These are phyloP conservation scores for Euptelea pleiosperma DNA, from an alignment of 164 flowering plant genomes.

Conservation along the genomic window DNA sequence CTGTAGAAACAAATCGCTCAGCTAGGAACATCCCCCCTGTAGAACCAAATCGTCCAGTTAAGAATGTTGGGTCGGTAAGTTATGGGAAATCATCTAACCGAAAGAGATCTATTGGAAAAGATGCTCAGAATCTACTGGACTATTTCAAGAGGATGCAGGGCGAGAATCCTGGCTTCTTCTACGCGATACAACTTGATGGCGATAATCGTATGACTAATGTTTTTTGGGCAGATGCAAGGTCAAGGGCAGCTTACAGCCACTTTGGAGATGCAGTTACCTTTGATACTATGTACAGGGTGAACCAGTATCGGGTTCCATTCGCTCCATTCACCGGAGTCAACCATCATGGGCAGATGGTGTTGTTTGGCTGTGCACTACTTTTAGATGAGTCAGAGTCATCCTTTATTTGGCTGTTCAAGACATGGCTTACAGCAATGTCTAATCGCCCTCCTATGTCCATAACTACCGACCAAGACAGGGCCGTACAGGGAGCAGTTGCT, in stretches of 20 bases:
- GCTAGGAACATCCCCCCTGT: slow-evolving; percentile 26
- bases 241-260: slow-evolving; percentile 57
- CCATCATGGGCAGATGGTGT: slow-evolving; percentile 67
- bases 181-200: slow-evolving; percentile 73
- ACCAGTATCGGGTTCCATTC: slow-evolving; percentile 60
- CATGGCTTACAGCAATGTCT: slow-evolving; percentile 74
- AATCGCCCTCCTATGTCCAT: slow-evolving; percentile 54
- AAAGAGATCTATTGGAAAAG: slow-evolving; percentile 42
- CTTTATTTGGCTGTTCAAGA: slow-evolving; percentile 63
- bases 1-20: slow-evolving; percentile 28
- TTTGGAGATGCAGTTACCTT: slow-evolving; percentile 75
- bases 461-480: slow-evolving; percentile 68
- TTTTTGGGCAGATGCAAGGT: slow-evolving; percentile 79
- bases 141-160: slow-evolving; percentile 73
- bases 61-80: slow-evolving; percentile 18
- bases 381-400: slow-evolving; percentile 67
- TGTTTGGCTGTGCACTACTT: slow-evolving; percentile 75
- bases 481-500: slow-evolving; percentile 51
- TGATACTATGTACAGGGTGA: slow-evolving; percentile 63
- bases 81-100: slow-evolving; percentile 22
- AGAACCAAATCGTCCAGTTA: slow-evolving; percentile 23
- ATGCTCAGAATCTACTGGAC: slow-evolving; percentile 60
- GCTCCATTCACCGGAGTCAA: slow-evolving; percentile 76
- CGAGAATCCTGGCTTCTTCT: slow-evolving; percentile 66
- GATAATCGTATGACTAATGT: slow-evolving; percentile 61